Percentiles rank a stretch among this genome's conserved stretches.
phyloP scores from a whole-genome alignment of 352 stramenopile species.

The Phytopythium chamaehyphon region DNA sequence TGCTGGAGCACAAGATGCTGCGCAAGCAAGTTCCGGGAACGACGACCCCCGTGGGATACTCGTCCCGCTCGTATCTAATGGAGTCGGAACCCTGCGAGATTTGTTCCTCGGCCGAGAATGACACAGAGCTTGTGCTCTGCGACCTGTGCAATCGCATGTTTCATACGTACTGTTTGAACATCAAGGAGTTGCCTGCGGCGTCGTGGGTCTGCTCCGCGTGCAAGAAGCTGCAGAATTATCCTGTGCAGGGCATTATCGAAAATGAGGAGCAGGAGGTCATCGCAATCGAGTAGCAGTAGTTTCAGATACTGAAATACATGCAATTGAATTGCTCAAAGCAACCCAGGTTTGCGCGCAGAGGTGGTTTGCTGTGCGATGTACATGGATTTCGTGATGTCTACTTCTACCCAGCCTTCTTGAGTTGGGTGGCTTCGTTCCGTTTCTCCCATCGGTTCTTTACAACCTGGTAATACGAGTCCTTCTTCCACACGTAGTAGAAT shows the following conservation, averaged over 20 bases:
- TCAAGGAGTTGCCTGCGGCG: conserved; percentile 66
- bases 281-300: conserved; percentile 45
- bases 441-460: conserved; percentile 79
- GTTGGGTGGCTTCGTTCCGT: conserved; percentile 19
- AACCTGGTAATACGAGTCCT: conserved; percentile 77
- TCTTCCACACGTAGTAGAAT: conserved; percentile 89
- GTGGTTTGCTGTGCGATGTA: conserved; percentile 23
- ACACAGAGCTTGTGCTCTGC: conserved; percentile 69
- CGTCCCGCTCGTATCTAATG: conserved; percentile 69
- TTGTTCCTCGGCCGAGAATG: conserved; percentile 50
- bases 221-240: conserved; percentile 63
- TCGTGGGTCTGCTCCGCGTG: conserved; percentile 78
- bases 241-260: conserved; percentile 47
- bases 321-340: too few species aligned
- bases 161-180: conserved; percentile 79
- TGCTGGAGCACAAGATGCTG: conserved; percentile 64
- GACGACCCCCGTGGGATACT: conserved; percentile 49
- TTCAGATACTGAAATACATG: too few species aligned
- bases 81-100: conserved; percentile 72
- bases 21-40: conserved; percentile 62
- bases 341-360: background rate
- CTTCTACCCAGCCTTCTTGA: conserved; percentile 19
- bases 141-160: conserved; percentile 84
- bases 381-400: conserved; percentile 8
- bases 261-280: conserved; percentile 49